phyloP scores from a whole-genome alignment of 768 basidiomycete species.

The Termitomyces sp. region DNA sequence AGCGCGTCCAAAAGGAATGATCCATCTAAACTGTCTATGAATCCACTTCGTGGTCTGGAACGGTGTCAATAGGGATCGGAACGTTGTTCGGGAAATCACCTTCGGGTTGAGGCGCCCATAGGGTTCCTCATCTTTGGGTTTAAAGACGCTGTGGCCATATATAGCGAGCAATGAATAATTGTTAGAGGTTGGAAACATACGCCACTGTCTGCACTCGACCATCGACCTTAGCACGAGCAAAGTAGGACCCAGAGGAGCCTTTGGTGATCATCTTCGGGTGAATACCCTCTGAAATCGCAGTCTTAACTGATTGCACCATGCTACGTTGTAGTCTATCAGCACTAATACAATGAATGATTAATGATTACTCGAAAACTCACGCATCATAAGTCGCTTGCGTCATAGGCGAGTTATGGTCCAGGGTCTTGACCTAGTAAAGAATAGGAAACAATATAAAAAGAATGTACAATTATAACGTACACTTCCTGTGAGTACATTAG shows the following conservation, averaged over 20 bases:
- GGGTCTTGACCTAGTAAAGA: slow-evolving; percentile 58
- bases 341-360: background rate
- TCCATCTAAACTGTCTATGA: slow-evolving; percentile 84
- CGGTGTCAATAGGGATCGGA: background rate
- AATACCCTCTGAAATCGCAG: slow-evolving; percentile 70
- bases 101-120: slow-evolving; percentile 89
- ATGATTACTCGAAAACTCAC: slow-evolving; percentile 37
- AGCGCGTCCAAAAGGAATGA: slow-evolving; percentile 86
- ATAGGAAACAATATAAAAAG: background rate
- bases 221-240: slow-evolving; percentile 80
- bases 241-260: slow-evolving; percentile 89
- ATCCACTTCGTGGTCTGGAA: slow-evolving; percentile 83
- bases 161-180: background rate
- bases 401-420: slow-evolving; percentile 80
- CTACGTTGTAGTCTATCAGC: slow-evolving; percentile 30
- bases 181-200: slow-evolving; percentile 40
- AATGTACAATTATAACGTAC: slow-evolving; percentile 24
- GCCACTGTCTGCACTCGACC: slow-evolving; percentile 77
- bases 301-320: slow-evolving; percentile 59
- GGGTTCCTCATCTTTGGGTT: slow-evolving; percentile 89
- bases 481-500: slow-evolving; percentile 27
- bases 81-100: slow-evolving; percentile 28
- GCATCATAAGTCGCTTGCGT: slow-evolving; percentile 66
- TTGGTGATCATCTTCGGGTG: slow-evolving; percentile 91
- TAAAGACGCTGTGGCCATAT: slow-evolving; percentile 63